Conservation (phyloP, 768 basidiomycete species). For the Amanita fuliginea region DNA sequence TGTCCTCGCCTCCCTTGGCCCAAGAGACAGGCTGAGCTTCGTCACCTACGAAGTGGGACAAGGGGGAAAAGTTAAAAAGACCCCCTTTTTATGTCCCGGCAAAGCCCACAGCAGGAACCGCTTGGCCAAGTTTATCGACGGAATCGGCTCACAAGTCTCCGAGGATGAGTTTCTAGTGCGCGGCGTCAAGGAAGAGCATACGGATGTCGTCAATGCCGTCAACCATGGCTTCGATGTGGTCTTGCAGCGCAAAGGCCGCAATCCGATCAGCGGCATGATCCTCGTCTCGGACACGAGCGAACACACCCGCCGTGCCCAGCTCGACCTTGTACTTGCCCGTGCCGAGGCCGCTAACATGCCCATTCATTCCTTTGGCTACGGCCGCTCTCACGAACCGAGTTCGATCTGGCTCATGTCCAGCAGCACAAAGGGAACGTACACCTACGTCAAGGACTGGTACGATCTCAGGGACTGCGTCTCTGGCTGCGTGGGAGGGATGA, state of each 20-base stretch:
- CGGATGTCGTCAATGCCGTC: conserved; percentile 96
- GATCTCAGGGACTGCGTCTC: conserved; percentile 88
- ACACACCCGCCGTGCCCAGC: conserved; percentile 86
- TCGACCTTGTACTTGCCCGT: conserved; percentile 96
- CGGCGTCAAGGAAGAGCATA: conserved; percentile 82
- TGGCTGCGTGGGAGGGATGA: conserved; percentile 92
- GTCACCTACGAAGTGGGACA: conserved; percentile 89
- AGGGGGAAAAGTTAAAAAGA: conserved; percentile 77
- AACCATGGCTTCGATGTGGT: conserved; percentile 94
- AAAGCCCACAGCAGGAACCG: conserved; percentile 57
- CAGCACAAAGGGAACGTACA: conserved; percentile 95
- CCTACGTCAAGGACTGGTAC: conserved; percentile 97
- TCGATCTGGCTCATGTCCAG: conserved; percentile 99
- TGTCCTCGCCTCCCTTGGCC: conserved; percentile 62
- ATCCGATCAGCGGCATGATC: conserved; percentile 84
- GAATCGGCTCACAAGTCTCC: conserved; percentile 36
- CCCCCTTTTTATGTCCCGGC: conserved; percentile 80
- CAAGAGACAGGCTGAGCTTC: conserved; percentile 74
- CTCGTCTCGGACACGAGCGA: conserved; percentile 91
- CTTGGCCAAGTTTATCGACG: conserved; percentile 71
- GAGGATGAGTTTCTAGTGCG: conserved; percentile 53
- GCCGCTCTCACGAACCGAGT: conserved; percentile 93
- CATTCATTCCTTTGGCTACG: conserved; percentile 96
- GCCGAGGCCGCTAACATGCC: conserved; percentile 95
- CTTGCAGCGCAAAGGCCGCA: conserved; percentile 86